Percentiles rank a stretch among this genome's conserved stretches.
Evolutionary conservation across 495 filamentous ascomycete species (phyloP).

Genomic region (Astrothelium subdiscretum): DNA sequence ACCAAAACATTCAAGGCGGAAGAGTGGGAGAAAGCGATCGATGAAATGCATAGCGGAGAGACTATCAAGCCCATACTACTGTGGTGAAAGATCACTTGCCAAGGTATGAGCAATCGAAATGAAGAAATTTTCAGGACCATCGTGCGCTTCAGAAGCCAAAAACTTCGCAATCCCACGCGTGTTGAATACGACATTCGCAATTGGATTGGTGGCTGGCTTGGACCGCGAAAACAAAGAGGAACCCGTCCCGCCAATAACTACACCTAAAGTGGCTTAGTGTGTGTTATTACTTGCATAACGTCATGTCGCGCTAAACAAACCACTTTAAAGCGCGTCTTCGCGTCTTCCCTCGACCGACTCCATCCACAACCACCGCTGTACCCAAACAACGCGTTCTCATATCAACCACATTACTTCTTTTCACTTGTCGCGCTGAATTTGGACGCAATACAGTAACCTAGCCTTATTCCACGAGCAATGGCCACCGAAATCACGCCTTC

Average conservation of each 20-base stretch:
- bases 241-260: not conserved
- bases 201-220: not conserved
- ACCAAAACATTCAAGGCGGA: constrained; percentile 49
- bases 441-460: not conserved
- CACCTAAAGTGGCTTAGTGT: not conserved
- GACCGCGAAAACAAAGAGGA: not conserved
- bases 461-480: constrained; percentile 6
- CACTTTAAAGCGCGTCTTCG: not conserved
- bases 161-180: no score
- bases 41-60: constrained; percentile 31
- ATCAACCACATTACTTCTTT: not conserved
- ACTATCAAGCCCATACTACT: constrained; percentile 23
- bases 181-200: no score
- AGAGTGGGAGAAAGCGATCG: constrained; percentile 43
- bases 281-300: not conserved
- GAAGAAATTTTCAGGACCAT: no score
- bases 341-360: not conserved
- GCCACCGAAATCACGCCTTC: constrained; percentile 21
- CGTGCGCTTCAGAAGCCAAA: no score
- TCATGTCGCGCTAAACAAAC: not conserved
- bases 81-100: constrained; percentile 9
- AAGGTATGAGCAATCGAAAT: not conserved
- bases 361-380: not conserved
- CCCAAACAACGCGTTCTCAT: not conserved
- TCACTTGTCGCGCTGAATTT: not conserved